These are phyloP conservation scores for Umbellularia californica DNA, from an alignment of 164 flowering plant genomes.

Conservation along the genomic window DNA sequence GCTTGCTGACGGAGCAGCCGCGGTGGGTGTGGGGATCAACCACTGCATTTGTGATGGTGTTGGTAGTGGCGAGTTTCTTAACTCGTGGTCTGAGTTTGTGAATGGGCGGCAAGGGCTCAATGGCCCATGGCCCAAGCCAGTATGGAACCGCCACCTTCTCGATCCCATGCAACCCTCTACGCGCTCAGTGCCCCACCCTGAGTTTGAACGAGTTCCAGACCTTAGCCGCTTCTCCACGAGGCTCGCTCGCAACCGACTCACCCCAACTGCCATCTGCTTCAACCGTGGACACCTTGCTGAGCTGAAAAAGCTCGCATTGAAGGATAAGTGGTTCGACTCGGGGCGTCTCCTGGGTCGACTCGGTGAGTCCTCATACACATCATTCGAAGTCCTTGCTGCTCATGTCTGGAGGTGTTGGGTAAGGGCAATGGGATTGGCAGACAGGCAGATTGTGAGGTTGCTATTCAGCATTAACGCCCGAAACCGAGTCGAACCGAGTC, in stretches of 20 bases:
- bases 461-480: conserved; percentile 56
- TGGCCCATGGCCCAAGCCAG: conserved; percentile 26
- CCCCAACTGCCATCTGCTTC: conserved; percentile 44
- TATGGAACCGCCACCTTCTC: conserved; percentile 58
- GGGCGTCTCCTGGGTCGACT: conserved; percentile 4
- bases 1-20: conserved; percentile 51
- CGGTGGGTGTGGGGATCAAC: conserved; percentile 43
- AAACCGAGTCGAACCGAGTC: conserved; percentile 42
- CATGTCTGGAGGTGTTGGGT: conserved; percentile 80
- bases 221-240: conserved; percentile 35
- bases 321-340: conserved; percentile 2
- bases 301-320: conserved; percentile 28
- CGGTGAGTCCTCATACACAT: conserved; percentile 28
- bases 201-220: conserved; percentile 51
- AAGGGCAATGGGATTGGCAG: conserved; percentile 36
- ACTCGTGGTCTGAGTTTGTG: conserved; percentile 48
- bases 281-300: conserved; percentile 15
- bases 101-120: conserved; percentile 13
- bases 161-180: conserved; percentile 13
- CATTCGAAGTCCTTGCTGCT: conserved; percentile 65
- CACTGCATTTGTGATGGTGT: conserved; percentile 67
- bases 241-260: conserved; percentile 32
- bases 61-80: conserved; percentile 59
- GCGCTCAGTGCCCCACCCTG: conserved; percentile 34
- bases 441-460: conserved; percentile 39